phyloP scores from a whole-genome alignment of 2,329 filamentous ascomycete species.

The Blastomyces percursus region DNA sequence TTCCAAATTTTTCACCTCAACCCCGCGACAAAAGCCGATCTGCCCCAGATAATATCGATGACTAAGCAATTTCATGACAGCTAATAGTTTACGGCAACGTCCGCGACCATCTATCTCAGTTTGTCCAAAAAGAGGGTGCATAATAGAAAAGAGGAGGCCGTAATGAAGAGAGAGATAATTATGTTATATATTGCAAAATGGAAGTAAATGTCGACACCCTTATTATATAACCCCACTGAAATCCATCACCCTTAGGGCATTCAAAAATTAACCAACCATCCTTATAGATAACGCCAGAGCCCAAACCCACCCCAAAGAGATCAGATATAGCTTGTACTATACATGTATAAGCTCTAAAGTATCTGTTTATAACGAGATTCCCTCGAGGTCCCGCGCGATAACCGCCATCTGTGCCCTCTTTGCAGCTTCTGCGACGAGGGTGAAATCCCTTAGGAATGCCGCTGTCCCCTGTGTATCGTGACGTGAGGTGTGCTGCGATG shows the following conservation, averaged over 20 bases:
- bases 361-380: slow-evolving; percentile 25
- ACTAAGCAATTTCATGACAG: neutral
- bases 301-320: neutral
- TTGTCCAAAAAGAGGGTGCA: neutral
- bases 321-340: neutral
- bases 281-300: slow-evolving; percentile 5
- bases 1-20: neutral
- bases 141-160: neutral
- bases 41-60: neutral
- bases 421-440: slow-evolving; percentile 78
- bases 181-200: neutral
- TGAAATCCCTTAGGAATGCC: slow-evolving; percentile 67
- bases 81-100: no score
- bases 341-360: neutral
- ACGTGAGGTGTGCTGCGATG: neutral
- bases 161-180: neutral
- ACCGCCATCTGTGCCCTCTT: slow-evolving; percentile 86
- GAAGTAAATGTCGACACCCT: neutral
- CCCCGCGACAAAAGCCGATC: neutral
- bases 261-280: neutral
- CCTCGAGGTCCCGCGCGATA: slow-evolving; percentile 69
- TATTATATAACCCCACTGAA: neutral
- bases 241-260: neutral
- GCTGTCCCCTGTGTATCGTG: slow-evolving; percentile 31
- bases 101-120: no score